Evolutionary conservation across 1,139 yeast genomes (phyloP).

Genomic region (Saccharomyces uvarum): DNA sequence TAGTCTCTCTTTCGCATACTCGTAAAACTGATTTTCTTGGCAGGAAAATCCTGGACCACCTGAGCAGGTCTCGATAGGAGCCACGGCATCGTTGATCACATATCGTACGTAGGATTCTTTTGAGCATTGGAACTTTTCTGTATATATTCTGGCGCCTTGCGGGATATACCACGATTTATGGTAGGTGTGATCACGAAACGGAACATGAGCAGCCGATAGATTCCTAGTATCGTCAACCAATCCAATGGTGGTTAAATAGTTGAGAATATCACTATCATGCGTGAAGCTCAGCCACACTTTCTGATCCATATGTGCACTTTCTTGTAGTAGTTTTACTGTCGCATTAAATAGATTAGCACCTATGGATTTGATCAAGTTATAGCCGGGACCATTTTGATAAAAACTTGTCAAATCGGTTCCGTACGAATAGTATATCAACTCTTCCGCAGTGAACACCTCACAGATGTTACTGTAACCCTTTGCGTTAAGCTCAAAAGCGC

Average conservation of each 20-base stretch:
- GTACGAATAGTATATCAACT: constrained; percentile 44
- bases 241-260: constrained; percentile 46
- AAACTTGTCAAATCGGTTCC: constrained; percentile 41
- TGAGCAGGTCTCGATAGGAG: constrained; percentile 46
- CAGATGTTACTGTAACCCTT: constrained; percentile 50
- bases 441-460: constrained; percentile 47
- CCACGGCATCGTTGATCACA: constrained; percentile 53
- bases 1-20: constrained; percentile 34
- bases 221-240: constrained; percentile 34
- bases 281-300: constrained; percentile 42
- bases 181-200: constrained; percentile 33
- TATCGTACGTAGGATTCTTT: constrained; percentile 40
- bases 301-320: constrained; percentile 20
- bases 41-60: constrained; percentile 60
- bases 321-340: constrained; percentile 22
- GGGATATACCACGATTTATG: constrained; percentile 35
- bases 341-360: constrained; percentile 50
- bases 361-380: constrained; percentile 37
- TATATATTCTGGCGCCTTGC: constrained; percentile 48
- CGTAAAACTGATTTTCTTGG: constrained; percentile 37
- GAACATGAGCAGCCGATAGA: constrained; percentile 31
- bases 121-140: constrained; percentile 43
- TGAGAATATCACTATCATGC: constrained; percentile 52
- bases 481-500: constrained; percentile 52
- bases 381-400: constrained; percentile 50